Evolutionary conservation across 1,284 basidiomycete species (phyloP), one percentile per base, ranked within the genome.

Genomic region (Cutaneotrichosporon spelunceum): DNA sequence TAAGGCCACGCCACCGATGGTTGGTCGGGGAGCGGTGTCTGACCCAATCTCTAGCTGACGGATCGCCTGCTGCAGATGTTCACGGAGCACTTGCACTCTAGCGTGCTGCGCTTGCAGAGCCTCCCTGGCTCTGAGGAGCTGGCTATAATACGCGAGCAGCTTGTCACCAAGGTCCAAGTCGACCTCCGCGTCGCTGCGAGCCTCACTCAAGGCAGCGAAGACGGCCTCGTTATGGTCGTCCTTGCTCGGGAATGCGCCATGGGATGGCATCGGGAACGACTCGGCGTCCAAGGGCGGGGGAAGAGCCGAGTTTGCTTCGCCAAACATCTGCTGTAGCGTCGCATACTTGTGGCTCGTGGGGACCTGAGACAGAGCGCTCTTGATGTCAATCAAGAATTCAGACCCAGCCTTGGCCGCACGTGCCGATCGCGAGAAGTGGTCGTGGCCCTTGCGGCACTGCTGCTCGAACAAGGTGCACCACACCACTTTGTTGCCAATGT

Each of bases 401-500:
- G 59, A 39, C 2, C 69, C 70, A 6, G 50, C 23, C 13, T 65
- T 53, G 27, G 55, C 59, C 0, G 69, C 57, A 3, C 64, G 60
- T 2, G 34, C 33, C 13, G 66, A 68, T 1, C 69, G 60, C 11
- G 62, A 53, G 45, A 67, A 62, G 55, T 74, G 65, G 4, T 50
- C 52, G 39, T 71, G 68, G 5, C 72, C 70, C 26, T 69, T 71
- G 45, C 52, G 47, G 59, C 68, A 71, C 55, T 76, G 72, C 19
- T 61, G 53, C 59, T 72, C 71, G 9, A 78, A 66, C 44, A 64
- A 59, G 34, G 64, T 61, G 48, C 72, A 74, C 72, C 70, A 74
- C 0, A 11, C 47, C 1, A 76, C 59, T 16, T 56, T 57, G 2
- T 49, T 60, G 8, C 58, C 53, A 26, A 73, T 34, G 4, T 70